Evolutionary conservation across 2,329 filamentous ascomycete genomes (phyloP), one percentile per base, ranked within the genome.

Genomic region (Plenodomus tracheiphilus): DNA sequence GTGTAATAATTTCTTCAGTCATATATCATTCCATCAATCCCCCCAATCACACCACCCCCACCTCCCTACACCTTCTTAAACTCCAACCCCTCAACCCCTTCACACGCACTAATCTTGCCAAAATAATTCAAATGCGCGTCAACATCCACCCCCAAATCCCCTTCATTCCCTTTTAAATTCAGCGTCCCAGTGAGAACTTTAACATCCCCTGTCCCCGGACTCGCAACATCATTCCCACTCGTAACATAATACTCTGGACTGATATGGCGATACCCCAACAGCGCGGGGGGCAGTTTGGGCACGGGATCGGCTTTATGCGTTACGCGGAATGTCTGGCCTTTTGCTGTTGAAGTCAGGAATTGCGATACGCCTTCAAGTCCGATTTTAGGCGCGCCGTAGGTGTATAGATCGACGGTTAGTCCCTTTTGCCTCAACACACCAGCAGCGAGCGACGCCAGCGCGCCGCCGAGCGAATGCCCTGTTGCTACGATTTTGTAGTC

Each of bases 271-370:
- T 84, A 91, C 28, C 81, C 81, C 43, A 86, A 68, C 39, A 81
- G 43, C 48, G 64, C 83, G 71, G 85, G 81, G 1, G 87, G 87
- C 32, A 91, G 76, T 37, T 84, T 80, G 0, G 88, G 85, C 1
- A 91, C 81, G 0, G 85, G 84, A 66, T 91, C 88, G 58, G 81
- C 74, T 36, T 71, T 72, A 71, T 91, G 86, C 1, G 87, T 90
- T 43, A 89, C 75, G 54, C 87, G 84, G 73, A 78, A 86, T 55
- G 82, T 80, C 46, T 65, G 65, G 45, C 77, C 73, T 2, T 81
- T 81, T 1, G 72, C 49, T 58, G 86, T 82, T 40, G 59, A 58
- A 7, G 77, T 78, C 51, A 89, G 74, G 63, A 78, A 85, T 43
- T 74, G 64, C 44, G 77, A 78, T 48, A 87, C 78, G 16, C 68